Base-by-base conservation (phyloP, 2,329 filamentous ascomycete species). In the Seiridium unicorne region DNA sequence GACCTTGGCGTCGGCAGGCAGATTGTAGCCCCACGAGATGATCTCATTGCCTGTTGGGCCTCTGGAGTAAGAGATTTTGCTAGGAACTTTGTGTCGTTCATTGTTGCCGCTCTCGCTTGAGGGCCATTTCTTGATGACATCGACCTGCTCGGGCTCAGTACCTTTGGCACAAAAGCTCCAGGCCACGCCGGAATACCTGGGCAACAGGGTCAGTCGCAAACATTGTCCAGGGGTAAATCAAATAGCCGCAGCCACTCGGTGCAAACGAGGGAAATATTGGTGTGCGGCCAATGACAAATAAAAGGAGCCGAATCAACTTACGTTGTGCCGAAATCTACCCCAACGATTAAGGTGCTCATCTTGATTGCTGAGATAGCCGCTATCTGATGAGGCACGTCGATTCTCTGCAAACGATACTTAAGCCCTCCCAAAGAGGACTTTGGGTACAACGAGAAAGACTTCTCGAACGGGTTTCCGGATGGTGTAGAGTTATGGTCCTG, bases 261-360 rank as follows among this genome's bases (percentile, higher is more conserved):
- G 18, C 18, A 26, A 26, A 26, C 18, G 18, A 26, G 18, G 18
- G 18, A 26, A 26, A 26, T 26, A 26, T 26, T 26, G 18, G 18
- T 26, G 18, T 26, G 18, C 18, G 18, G 18, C 18, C 18, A 26
- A 26, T 26, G 18, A 26, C 18, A 26, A 26, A 26, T 26, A 26
- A 26, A 26, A 26, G 18, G 18, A 26, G 18, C 18, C 18, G 18
- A 26, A 26, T 26, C 18, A 18, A 65, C 73, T 60, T 61, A 79
- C 68, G 79, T 82, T 0, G 80, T 82, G 0, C 79, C 79, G 51
- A 82, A 81, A 44, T 81, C 79, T 5, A 82, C 72, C 0, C 79
- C 76, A 2, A 80, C 63, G 18, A 78, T 63, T n/a, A 48, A 8
- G 18, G 46, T 48, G n/a, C 7, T 48, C 46, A 9, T 9, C 46